Base-by-base conservation (phyloP, 495 filamentous ascomycete species). In the Ramalina intermedia region DNA sequence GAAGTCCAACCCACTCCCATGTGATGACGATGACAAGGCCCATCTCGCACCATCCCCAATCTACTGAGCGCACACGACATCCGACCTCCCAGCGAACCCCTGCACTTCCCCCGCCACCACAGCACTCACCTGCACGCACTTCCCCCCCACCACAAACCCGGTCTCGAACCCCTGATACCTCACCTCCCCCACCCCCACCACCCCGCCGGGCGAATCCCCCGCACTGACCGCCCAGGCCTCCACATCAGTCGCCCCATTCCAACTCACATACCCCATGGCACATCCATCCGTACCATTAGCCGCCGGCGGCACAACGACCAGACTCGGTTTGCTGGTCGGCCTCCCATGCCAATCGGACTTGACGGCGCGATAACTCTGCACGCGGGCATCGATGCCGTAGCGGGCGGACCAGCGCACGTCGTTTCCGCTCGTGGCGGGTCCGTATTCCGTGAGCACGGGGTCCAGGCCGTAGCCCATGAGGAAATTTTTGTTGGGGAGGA, bases 371-470 rank as follows among this genome's bases (percentile, higher is more conserved):
- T 70, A 70, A 5, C 67, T 68, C 5, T 63, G 63, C 21, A 67
- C 63, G 6, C 53, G 47, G 38, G 67, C 64, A n/a, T 65, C 55
- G 0, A 61, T 57, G 37, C 65, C 67, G 41, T 66, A 70, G 16
- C 61, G 53, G 6, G 62, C 65, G 23, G 62, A 65, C 43, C 63
- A 58, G 16, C 65, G 60, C 26, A 58, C 58, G 14, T 9, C 16
- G 21, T 40, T 23, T 60, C 48, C 47, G 12, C 3, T 13, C 7
- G 7, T 7, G 29, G 29, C 8, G 7, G 57, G 29, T 3, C 48
- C 55, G 57, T 66, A 72, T 49, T 79, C 75, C 2, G 69, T 71
- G 50, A 75, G 61, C 0, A 68, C 63, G n/a, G 70, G 63, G 41
- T 66, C 63, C 41, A 60, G 60, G 1, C 75, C 76, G 55, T 72